Evolutionary conservation across 2,329 filamentous ascomycete species (phyloP).

Genomic region (Talaromyces albobiverticillius): DNA sequence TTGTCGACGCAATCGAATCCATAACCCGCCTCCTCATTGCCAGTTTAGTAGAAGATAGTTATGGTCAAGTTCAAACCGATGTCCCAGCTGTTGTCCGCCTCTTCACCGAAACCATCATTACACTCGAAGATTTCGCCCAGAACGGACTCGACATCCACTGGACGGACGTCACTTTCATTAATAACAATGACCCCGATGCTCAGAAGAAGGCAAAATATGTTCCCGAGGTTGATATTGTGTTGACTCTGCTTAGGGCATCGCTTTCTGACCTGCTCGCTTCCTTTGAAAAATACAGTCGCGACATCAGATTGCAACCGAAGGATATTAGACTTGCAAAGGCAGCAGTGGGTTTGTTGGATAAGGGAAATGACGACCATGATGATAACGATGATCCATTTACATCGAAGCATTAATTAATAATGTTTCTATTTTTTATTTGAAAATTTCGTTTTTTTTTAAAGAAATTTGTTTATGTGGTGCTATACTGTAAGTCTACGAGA

Average conservation of each 20-base stretch:
- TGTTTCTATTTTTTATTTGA: not conserved
- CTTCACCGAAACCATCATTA: slow-evolving; percentile 66
- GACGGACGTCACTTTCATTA: slow-evolving; percentile 66
- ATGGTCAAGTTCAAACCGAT: slow-evolving; percentile 80
- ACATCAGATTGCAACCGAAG: slow-evolving; percentile 65
- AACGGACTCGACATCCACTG: slow-evolving; percentile 61
- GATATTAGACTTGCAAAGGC: slow-evolving; percentile 58
- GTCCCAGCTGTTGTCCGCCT: slow-evolving; percentile 71
- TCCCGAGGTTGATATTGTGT: slow-evolving; percentile 67
- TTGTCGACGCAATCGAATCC: slow-evolving; percentile 69
- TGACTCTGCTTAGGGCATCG: slow-evolving; percentile 62
- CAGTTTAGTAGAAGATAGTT: slow-evolving; percentile 76
- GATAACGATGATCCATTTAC: slow-evolving; percentile 11
- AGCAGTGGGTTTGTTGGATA: slow-evolving; percentile 3
- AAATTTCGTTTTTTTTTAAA: too few species aligned
- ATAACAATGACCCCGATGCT: slow-evolving; percentile 22
- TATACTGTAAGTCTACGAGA: not conserved
- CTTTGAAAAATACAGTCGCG: slow-evolving; percentile 72
- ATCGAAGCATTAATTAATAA: not conserved
- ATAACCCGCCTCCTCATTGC: slow-evolving; percentile 67
- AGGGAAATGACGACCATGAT: slow-evolving; percentile 2
- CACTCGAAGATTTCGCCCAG: slow-evolving; percentile 65
- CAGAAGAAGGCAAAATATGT: slow-evolving; percentile 40
- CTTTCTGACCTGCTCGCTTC: slow-evolving; percentile 64
- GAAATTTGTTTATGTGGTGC: not conserved